Percentiles rank a stretch among this genome's conserved stretches.
Evolutionary conservation across 2,329 filamentous ascomycete species (phyloP).

Genomic region (Boeremia exigua): DNA sequence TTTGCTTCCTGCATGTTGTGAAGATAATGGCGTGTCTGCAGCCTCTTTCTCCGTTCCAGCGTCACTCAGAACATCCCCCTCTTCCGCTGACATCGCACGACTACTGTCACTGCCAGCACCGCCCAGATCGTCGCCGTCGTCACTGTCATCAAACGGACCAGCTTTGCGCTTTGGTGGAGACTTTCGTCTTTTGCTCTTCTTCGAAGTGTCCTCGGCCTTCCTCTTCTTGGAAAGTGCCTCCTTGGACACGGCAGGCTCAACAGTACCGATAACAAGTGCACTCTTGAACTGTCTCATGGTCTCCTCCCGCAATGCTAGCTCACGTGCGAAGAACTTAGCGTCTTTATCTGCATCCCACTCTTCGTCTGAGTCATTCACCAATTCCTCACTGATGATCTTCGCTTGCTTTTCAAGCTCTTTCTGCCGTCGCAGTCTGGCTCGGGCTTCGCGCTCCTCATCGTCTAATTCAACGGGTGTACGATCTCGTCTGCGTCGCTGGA

Average conservation of each 20-base stretch:
- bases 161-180: slow-evolving; percentile 37
- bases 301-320: slow-evolving; percentile 69
- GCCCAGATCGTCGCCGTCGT: slow-evolving; percentile 33
- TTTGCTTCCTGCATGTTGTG: slow-evolving; percentile 38
- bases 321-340: slow-evolving; percentile 76
- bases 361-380: slow-evolving; percentile 84
- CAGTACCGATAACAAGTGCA: slow-evolving; percentile 51
- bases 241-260: slow-evolving; percentile 36
- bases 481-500: slow-evolving; percentile 66
- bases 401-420: slow-evolving; percentile 77
- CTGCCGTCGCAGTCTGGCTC: slow-evolving; percentile 66
- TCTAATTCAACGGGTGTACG: slow-evolving; percentile 64
- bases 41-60: slow-evolving; percentile 39
- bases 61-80: slow-evolving; percentile 21
- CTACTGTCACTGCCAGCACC: slow-evolving; percentile 32
- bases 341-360: slow-evolving; percentile 79
- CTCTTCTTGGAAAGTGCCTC: slow-evolving; percentile 44
- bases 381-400: slow-evolving; percentile 84
- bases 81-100: slow-evolving; percentile 33
- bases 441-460: slow-evolving; percentile 65
- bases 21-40: slow-evolving; percentile 51
- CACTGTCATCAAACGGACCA: slow-evolving; percentile 39
- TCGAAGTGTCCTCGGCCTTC: slow-evolving; percentile 33
- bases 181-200: slow-evolving; percentile 41
- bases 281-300: slow-evolving; percentile 58